Evolutionary conservation across 2,329 filamentous ascomycete species (phyloP).

Genomic region (Trichoderma sp.): DNA sequence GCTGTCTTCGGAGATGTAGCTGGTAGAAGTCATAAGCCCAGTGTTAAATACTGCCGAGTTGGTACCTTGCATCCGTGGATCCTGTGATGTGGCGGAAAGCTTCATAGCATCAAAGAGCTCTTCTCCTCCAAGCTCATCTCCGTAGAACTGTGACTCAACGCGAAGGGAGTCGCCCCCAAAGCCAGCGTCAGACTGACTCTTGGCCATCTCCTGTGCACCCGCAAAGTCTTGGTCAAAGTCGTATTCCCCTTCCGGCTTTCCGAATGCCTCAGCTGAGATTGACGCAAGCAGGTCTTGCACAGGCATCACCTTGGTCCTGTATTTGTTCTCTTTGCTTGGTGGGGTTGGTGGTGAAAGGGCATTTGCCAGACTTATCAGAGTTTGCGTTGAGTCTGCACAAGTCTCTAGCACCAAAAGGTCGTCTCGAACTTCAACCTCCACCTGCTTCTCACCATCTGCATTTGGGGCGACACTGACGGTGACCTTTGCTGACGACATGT

Average conservation of each 20-base stretch:
- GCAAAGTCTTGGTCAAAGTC: conserved; percentile 66
- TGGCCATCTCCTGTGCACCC: conserved; percentile 51
- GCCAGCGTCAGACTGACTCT: conserved; percentile 37
- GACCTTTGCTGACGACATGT: conserved; percentile 78
- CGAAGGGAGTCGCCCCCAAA: conserved; percentile 40
- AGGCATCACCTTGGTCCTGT: conserved; percentile 82
- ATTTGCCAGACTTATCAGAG: conserved; percentile 75
- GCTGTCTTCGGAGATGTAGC: conserved; percentile 51
- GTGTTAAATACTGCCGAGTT: conserved; percentile 41
- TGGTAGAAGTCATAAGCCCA: conserved; percentile 32
- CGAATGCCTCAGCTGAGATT: conserved; percentile 83
- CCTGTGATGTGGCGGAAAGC: conserved; percentile 33
- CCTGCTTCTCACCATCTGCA: conserved; percentile 59
- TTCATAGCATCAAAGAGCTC: conserved; percentile 52
- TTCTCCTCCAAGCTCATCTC: conserved; percentile 45
- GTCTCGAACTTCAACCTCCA: conserved; percentile 81
- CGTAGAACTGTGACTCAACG: conserved; percentile 51
- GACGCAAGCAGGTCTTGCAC: conserved; percentile 87
- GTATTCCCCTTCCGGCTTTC: conserved; percentile 60
- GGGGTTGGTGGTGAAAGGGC: conserved; percentile 81
- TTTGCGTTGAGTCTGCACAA: conserved; percentile 96
- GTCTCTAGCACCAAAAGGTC: conserved; percentile 89
- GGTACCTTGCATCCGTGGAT: conserved; percentile 38
- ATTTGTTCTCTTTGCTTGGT: conserved; percentile 80
- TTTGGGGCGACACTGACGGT: conserved; percentile 60